Percentiles rank a stretch among this genome's conserved stretches.
These are phyloP conservation scores for Metarhizium sp. DNA, from an alignment of 2,329 filamentous ascomycete genomes.

Conservation along the genomic window DNA sequence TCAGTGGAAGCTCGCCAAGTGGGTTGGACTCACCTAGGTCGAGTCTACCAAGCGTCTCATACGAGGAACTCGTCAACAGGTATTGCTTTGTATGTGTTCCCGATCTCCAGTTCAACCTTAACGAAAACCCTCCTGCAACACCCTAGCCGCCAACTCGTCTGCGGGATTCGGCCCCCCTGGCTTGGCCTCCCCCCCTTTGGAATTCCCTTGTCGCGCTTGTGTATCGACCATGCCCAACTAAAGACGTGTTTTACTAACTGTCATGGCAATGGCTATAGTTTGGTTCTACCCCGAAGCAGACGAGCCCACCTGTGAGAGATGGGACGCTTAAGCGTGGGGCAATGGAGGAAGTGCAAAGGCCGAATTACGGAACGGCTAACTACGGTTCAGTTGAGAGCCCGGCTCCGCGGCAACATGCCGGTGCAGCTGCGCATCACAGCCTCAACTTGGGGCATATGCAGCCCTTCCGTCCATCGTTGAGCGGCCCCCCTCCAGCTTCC, in stretches of 20 bases:
- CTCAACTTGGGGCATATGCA: conserved; percentile 16
- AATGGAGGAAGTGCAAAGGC: conserved; percentile 17
- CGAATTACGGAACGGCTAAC: not conserved
- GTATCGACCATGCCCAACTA: not conserved
- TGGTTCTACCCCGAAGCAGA: conserved; percentile 43
- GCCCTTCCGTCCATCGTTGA: conserved; percentile 10
- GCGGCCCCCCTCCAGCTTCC: conserved; percentile 9
- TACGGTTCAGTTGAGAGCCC: not conserved
- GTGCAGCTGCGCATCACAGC: conserved; percentile 33
- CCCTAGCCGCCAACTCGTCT: conserved; percentile 4
- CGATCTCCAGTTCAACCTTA: conserved; percentile 21
- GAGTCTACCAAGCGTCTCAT: conserved; percentile 72
- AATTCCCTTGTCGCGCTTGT: not conserved
- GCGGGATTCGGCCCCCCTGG: not conserved
- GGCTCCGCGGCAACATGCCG: conserved; percentile 17
- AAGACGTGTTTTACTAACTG: conserved; percentile 27
- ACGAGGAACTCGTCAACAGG: conserved; percentile 95
- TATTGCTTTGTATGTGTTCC: conserved; percentile 97
- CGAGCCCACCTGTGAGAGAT: conserved; percentile 40
- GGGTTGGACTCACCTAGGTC: conserved; percentile 14
- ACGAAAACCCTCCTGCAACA: conserved; percentile 9
- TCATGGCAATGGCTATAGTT: conserved; percentile 34
- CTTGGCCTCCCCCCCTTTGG: not conserved
- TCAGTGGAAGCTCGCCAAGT: conserved; percentile 9
- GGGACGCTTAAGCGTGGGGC: conserved; percentile 33